These are phyloP conservation scores for Escovopsis weberi DNA, from an alignment of 2,329 filamentous ascomycete genomes.

Conservation along the genomic window DNA sequence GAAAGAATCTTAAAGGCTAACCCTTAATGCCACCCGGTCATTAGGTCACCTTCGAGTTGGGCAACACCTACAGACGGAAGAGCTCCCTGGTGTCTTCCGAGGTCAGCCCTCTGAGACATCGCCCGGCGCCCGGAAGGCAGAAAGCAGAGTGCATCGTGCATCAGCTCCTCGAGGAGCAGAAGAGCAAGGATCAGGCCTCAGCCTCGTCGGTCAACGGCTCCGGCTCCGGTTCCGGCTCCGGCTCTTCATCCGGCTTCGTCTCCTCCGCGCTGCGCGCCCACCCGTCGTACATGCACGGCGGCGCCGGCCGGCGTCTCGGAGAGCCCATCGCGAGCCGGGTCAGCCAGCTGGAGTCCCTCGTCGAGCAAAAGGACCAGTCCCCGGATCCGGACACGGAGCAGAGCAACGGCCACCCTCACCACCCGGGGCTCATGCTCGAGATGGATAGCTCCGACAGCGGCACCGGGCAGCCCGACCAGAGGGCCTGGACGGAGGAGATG, in stretches of 20 bases:
- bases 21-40: background rate
- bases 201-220: background rate
- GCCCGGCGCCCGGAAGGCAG: conserved; percentile 10
- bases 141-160: conserved; percentile 49
- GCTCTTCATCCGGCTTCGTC: conserved; percentile 8
- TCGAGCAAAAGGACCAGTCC: conserved; percentile 9
- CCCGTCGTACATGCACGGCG: conserved; percentile 11
- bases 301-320: no score
- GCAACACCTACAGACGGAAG: conserved; percentile 48
- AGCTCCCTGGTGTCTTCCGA: conserved; percentile 47
- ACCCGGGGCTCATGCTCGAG: conserved; percentile 23
- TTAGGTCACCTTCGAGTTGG: conserved; percentile 47
- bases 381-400: background rate
- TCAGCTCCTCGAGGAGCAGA: conserved; percentile 46
- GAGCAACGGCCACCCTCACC: conserved; percentile 2
- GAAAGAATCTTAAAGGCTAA: background rate
- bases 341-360: conserved; percentile 9
- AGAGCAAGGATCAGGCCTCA: conserved; percentile 17
- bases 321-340: conserved; percentile 1
- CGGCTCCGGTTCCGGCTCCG: no score
- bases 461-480: conserved; percentile 41
- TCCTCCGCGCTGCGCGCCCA: conserved; percentile 16
- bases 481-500: conserved; percentile 37
- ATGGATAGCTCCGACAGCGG: conserved; percentile 24
- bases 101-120: conserved; percentile 18